Evolutionary conservation across 2,329 filamentous ascomycete species (phyloP), one percentile per base, ranked within the genome.

Genomic region (Arthroderma sp.): DNA sequence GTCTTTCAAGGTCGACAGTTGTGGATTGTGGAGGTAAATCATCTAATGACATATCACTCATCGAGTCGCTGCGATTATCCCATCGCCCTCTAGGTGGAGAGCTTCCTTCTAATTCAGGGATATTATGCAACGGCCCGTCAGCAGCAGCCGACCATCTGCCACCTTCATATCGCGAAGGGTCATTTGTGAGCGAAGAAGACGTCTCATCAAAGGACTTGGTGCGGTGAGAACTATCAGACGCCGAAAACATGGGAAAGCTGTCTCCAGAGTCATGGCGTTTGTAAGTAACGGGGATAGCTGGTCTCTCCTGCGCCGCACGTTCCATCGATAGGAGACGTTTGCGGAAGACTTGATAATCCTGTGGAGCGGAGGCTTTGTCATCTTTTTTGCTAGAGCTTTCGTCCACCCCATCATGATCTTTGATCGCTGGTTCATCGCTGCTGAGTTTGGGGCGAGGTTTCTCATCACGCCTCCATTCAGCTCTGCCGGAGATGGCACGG

Each of bases 231-330:
- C 75, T 76, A 60, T 79, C 79, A 1, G 81, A 81, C n/a, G 79
- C 78, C 39, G 80, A 82, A 61, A 84, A 82, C 77, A 84, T 83
- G 21, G 77, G 73, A 62, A 84, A 83, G 66, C 81, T 84, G 61
- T 84, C 81, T 5, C 77, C 75, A 23, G 81, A 84, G 62, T 82
- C 77, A 63, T 81, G 79, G 37, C 79, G 76, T 65, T 61, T 76
- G 63, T 71, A 71, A 62, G 64, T 62, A 56, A 69, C 62, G 58
- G 62, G 63, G 62, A 64, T 64, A 59, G 69, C 66, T 62, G 64
- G 66, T 51, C 66, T 66, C 19, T 67, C 66, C 54, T 60, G 52
- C 19, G 68, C 62, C 21, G 70, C 63, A 8, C 74, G 69, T 52
- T 79, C 77, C 51, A 80, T 70, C 23, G 71, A 76, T 49, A 81